phyloP scores from a whole-genome alignment of 805 yeast genomes.

The Nakazawaea ernobii region DNA sequence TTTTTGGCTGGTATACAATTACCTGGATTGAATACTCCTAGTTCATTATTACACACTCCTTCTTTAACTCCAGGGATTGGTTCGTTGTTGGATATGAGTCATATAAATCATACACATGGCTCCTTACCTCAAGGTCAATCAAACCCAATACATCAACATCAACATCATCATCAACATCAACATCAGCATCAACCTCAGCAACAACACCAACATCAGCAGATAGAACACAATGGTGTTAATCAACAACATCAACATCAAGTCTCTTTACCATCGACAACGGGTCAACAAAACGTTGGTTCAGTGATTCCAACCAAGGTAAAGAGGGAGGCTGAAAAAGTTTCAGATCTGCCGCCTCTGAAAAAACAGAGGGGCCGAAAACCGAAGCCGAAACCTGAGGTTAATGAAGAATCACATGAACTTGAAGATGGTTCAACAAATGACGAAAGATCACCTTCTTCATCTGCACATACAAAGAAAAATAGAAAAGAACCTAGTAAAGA shows the following conservation, averaged over 20 bases:
- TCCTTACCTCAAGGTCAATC: slow-evolving; percentile 14
- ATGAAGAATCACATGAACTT: slow-evolving; percentile 3
- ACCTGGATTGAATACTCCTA: slow-evolving; percentile 25
- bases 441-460: slow-evolving; percentile 38
- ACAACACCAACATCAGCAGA: slow-evolving; percentile 8
- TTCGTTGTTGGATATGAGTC: slow-evolving; percentile 16
- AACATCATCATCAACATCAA: slow-evolving; percentile 4
- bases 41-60: slow-evolving; percentile 19
- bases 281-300: too few species aligned
- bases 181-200: slow-evolving; percentile 12
- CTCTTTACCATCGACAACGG: background rate
- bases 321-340: background rate
- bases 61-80: slow-evolving; percentile 43
- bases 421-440: slow-evolving; percentile 24
- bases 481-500: slow-evolving; percentile 57
- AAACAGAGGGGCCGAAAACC: slow-evolving; percentile 8
- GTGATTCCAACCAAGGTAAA: background rate
- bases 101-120: background rate
- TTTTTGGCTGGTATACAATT: slow-evolving; percentile 27
- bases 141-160: slow-evolving; percentile 16
- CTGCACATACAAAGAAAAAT: slow-evolving; percentile 61
- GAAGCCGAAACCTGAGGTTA: slow-evolving; percentile 18
- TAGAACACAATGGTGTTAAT: background rate
- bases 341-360: background rate
- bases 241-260: slow-evolving; percentile 2